Evolutionary conservation across 2,329 filamentous ascomycete genomes (phyloP), one percentile per base, ranked within the genome.

Genomic region (Aspergillus sp.): DNA sequence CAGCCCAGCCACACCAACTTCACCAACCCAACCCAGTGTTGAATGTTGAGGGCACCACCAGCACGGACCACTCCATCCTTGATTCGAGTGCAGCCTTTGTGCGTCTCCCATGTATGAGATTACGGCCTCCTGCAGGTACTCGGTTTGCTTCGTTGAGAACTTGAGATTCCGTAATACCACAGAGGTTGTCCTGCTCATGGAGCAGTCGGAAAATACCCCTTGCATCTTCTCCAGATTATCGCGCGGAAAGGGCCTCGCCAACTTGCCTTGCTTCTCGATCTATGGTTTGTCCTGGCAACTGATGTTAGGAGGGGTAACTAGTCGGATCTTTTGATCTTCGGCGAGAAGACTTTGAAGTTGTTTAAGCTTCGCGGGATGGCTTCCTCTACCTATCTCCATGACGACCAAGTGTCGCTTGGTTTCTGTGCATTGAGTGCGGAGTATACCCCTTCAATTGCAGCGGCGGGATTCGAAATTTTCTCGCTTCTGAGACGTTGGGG

Each of bases 1-100:
- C 57, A 51, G 55, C 55, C 55, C 48, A 58, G 55, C 47, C 55
- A 46, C 55, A 58, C 15, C 56, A 17, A 49, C 22, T 41, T 6
- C 11, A 41, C 34, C 34, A 41, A 28, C 25, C 34, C 34, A 41
- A 28, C 25, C 34, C 11, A 41, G 15, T 11, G 13, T 15, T 41
- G 9, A 38, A 2, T 38, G 34, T 38, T 41, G 1, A 41, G 34
- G 5, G 34, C 34, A 41, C 34, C 34, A 41, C 34, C 11, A 41
- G 11, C 11, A 15, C 34, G 34, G 13, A 17, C 34, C 34, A 41
- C 34, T 30, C 28, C 38, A 52, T 51, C 55, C 55, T 52, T 57
- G 55, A 31, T 52, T 11, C 30, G 22, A 41, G 8, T 57, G 55
- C 55, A 57, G 55, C 28, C 31, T 51, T 23, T 51, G 55, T 57